A percentile compares a stretch with the other conserved stretches of the same genome.
Conservation (phyloP, 768 basidiomycete genomes). For the Phylloporus sp. region DNA sequence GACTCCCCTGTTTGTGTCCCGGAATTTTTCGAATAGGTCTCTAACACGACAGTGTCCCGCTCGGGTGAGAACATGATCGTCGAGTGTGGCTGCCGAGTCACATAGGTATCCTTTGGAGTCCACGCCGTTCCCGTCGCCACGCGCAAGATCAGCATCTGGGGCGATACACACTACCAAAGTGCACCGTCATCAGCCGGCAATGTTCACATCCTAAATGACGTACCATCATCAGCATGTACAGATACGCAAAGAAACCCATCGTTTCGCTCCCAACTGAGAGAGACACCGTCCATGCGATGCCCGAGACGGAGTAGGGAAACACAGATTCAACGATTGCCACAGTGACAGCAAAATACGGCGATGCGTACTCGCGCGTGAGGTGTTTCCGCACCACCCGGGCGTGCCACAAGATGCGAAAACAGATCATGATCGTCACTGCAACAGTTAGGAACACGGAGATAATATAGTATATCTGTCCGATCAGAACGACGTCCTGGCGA, state of each 20-base stretch:
- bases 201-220: neutral
- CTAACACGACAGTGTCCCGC: neutral
- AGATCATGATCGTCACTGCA: conserved; percentile 3
- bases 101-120: conserved; percentile 1
- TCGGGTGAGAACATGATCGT: conserved; percentile 7
- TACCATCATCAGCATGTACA: conserved; percentile 5
- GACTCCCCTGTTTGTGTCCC: neutral
- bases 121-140: conserved; percentile 6
- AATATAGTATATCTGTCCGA: conserved; percentile 1
- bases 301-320: conserved; percentile 7
- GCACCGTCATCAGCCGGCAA: neutral
- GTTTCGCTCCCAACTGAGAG: neutral
- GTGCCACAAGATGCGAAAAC: conserved; percentile 1
- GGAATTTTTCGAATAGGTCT: neutral
- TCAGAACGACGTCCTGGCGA: neutral
- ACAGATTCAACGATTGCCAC: conserved; percentile 7
- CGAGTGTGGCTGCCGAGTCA: neutral
- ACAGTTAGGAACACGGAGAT: neutral
- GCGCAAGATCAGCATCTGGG: conserved; percentile 4
- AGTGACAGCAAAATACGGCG: conserved; percentile 1
- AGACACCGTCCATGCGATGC: conserved; percentile 3
- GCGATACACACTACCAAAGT: neutral
- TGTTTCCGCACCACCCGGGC: neutral
- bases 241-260: neutral
- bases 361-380: conserved; percentile 2